Base-by-base conservation (phyloP, 768 basidiomycete genomes). In the Fibroporia radiculosa region DNA sequence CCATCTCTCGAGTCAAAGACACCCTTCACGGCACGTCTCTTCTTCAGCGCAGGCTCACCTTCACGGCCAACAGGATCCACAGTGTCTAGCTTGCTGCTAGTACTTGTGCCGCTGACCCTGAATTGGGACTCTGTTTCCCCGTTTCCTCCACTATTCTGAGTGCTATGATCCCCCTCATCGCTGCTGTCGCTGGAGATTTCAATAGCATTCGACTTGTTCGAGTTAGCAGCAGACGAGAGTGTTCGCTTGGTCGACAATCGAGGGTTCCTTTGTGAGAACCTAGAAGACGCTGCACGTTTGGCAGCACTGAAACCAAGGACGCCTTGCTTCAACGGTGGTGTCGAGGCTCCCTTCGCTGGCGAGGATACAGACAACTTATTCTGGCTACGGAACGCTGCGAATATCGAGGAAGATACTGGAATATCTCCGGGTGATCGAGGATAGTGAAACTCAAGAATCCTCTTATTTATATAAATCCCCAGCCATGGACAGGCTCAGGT, bases 1-100 rank as follows among this genome's bases (percentile, higher is more conserved):
- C 44, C 22, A 7, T 45, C 35, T 13, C 44, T 32, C 16, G 25
- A 45, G n/a, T 27, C 34, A 23, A 45, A 45, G 25, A 45, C 44
- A 7, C 16, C 35, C 23, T 10, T 37, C 31, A 22, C 8, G 13
- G 8, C 32, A n/a, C 32, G 16, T 8, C 33, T 34, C 44, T 26
- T 45, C 44, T 36, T 24, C 4, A 24, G 20, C 13, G 14, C 24
- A 4, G 19, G 33, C 27, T 18, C 24, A 4, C 18, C 8, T 18
- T 22, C 23, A 7, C 16, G 19, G 37, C 13, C 29, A 11, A 13
- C n/a, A n/a, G n/a, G n/a, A n/a, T n/a, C n/a, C n/a, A n/a, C n/a
- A n/a, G n/a, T n/a, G n/a, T n/a, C n/a, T n/a, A n/a, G n/a, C n/a
- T n/a, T n/a, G n/a, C n/a, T n/a, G n/a, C n/a, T n/a, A n/a, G 16